Percentiles rank a stretch among this genome's conserved stretches.
These are phyloP conservation scores for Pseudocercospora pini-densiflorae DNA, from an alignment of 2,329 filamentous ascomycete species.

Conservation along the genomic window DNA sequence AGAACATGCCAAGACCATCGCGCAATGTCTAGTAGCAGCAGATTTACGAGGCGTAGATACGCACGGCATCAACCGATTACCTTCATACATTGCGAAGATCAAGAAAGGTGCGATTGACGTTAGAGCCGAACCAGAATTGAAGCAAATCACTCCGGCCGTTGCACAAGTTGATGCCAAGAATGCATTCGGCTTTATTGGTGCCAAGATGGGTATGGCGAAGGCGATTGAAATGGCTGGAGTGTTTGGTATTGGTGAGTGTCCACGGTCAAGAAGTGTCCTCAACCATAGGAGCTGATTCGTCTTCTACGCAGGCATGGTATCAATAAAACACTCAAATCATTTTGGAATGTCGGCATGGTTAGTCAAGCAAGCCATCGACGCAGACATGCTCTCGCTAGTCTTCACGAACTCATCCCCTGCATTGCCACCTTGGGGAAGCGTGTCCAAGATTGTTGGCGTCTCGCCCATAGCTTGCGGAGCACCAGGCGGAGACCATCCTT, in stretches of 20 bases:
- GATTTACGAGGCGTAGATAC: neutral
- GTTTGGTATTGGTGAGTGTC: neutral
- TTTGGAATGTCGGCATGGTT: neutral
- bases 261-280: neutral
- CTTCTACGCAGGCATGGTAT: neutral
- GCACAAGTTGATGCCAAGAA: neutral
- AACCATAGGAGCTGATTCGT: too few relatives aligned
- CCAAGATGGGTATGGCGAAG: neutral
- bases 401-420: neutral
- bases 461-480: neutral
- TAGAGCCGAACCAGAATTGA: neutral
- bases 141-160: neutral
- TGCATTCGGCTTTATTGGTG: neutral
- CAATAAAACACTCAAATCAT: neutral
- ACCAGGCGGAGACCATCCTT: neutral
- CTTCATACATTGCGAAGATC: neutral
- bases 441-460: neutral
- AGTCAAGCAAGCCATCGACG: neutral
- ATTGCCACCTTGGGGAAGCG: neutral
- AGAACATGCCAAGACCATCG: neutral
- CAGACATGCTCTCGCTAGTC: neutral
- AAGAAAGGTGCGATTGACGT: neutral
- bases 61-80: neutral
- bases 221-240: neutral
- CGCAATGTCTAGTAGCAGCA: neutral